phyloP scores from a whole-genome alignment of 1,139 yeast species.

The Suhomyces terraborum region DNA sequence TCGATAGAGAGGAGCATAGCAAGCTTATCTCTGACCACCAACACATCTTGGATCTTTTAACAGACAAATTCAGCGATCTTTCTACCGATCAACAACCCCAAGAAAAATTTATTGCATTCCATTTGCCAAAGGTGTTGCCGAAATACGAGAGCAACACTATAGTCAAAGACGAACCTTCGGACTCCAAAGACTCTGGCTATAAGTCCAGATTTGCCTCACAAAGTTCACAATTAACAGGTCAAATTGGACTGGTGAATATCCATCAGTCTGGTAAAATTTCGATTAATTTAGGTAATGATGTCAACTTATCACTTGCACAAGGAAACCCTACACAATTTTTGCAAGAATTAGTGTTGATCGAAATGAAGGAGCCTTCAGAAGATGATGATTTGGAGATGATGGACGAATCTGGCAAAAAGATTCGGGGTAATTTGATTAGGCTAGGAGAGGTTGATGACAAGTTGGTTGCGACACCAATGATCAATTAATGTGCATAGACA shows the following conservation, averaged over 20 bases:
- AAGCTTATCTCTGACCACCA: slow-evolving; percentile 38
- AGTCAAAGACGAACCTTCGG: slow-evolving; percentile 16
- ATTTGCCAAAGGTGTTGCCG: slow-evolving; percentile 73
- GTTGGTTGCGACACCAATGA: slow-evolving; percentile 53
- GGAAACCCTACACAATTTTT: slow-evolving; percentile 76
- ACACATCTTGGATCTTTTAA: slow-evolving; percentile 31
- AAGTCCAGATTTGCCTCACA: slow-evolving; percentile 9
- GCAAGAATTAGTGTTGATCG: slow-evolving; percentile 72
- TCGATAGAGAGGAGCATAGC: slow-evolving; percentile 34
- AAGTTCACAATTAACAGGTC: slow-evolving; percentile 40
- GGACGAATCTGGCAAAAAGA: slow-evolving; percentile 39
- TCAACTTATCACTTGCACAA: slow-evolving; percentile 64
- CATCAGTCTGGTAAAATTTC: slow-evolving; percentile 83
- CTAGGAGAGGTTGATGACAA: slow-evolving; percentile 66
- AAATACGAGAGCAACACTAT: slow-evolving; percentile 42
- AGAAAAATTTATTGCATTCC: slow-evolving; percentile 55
- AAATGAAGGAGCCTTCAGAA: slow-evolving; percentile 22
- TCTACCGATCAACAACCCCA: slow-evolving; percentile 19
- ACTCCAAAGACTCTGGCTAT: slow-evolving; percentile 8
- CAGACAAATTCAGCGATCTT: slow-evolving; percentile 28
- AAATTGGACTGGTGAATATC: slow-evolving; percentile 68
- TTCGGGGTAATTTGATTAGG: slow-evolving; percentile 48
- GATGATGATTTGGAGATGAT: slow-evolving; percentile 31
- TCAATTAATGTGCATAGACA: slow-evolving; percentile 6
- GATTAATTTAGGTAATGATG: slow-evolving; percentile 67